Evolutionary conservation across 73 alveolate species (phyloP).

Genomic region (Paramecium octaurelia): DNA sequence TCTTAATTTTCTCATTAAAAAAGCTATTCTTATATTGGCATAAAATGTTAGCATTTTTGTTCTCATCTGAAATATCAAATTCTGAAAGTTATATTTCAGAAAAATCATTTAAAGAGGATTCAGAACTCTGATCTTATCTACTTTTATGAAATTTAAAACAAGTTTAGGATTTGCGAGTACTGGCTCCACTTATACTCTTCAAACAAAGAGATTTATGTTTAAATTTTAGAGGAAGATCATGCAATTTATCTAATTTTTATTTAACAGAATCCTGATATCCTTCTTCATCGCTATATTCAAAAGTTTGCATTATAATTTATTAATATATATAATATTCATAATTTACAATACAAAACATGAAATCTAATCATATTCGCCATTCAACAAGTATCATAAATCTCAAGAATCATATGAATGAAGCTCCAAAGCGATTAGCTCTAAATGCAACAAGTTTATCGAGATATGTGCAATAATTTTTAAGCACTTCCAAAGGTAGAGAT

Average conservation of each 20-base stretch:
- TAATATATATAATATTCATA: neutral
- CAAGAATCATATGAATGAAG: neutral
- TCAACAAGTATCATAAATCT: neutral
- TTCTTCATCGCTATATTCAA: neutral
- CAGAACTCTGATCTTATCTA: neutral
- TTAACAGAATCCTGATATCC: neutral
- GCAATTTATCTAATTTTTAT: neutral
- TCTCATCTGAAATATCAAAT: conserved; percentile 9
- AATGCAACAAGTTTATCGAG: conserved; percentile 48
- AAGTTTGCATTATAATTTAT: neutral
- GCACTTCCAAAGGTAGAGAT: conserved; percentile 77
- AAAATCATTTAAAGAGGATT: neutral
- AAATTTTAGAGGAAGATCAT: neutral
- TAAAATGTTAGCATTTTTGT: neutral
- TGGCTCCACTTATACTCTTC: neutral
- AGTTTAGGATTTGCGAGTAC: neutral
- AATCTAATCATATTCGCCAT: neutral
- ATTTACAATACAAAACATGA: neutral
- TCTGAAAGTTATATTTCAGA: conserved; percentile 22
- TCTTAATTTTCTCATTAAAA: conserved; percentile 14
- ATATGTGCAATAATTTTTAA: conserved; percentile 46
- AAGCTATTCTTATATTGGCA: conserved; percentile 12
- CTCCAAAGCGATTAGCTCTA: conserved; percentile 11
- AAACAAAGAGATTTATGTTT: neutral
- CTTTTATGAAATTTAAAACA: neutral